Conservation (phyloP, 805 yeast species). For the Metschnikowia lochheadii region DNA sequence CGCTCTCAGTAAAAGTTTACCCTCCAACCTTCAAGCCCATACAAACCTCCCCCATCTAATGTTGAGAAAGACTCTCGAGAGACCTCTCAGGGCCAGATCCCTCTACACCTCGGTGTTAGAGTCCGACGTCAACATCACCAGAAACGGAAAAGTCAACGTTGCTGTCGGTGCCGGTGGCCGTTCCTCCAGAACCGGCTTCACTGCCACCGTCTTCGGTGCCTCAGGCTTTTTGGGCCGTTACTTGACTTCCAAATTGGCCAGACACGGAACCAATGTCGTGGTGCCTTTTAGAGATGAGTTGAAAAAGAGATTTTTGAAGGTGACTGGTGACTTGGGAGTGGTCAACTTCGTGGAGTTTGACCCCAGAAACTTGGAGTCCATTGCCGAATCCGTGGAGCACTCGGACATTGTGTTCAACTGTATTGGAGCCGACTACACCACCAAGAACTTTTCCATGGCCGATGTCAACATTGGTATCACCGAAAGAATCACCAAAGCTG, state of each 20-base stretch:
- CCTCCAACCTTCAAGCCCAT: neutral
- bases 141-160: constrained; percentile 68
- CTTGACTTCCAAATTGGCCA: constrained; percentile 66
- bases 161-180: constrained; percentile 77
- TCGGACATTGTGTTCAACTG: constrained; percentile 81
- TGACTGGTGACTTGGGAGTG: constrained; percentile 83
- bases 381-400: constrained; percentile 72
- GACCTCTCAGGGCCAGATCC: constrained; percentile 24
- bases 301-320: constrained; percentile 73
- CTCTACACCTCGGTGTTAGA: constrained; percentile 41
- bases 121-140: constrained; percentile 67
- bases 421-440: constrained; percentile 69
- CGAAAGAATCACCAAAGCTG: constrained; percentile 70
- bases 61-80: constrained; percentile 24
- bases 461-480: constrained; percentile 80
- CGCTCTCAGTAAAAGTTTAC: constrained; percentile 4
- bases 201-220: constrained; percentile 85
- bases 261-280: constrained; percentile 74
- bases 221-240: constrained; percentile 76
- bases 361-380: constrained; percentile 68
- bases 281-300: constrained; percentile 81
- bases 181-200: constrained; percentile 81
- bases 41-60: constrained; percentile 10
- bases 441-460: constrained; percentile 78
- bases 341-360: constrained; percentile 82